phyloP scores from a whole-genome alignment of 2,329 filamentous ascomycete genomes.

The Hypoxylon sp. region DNA sequence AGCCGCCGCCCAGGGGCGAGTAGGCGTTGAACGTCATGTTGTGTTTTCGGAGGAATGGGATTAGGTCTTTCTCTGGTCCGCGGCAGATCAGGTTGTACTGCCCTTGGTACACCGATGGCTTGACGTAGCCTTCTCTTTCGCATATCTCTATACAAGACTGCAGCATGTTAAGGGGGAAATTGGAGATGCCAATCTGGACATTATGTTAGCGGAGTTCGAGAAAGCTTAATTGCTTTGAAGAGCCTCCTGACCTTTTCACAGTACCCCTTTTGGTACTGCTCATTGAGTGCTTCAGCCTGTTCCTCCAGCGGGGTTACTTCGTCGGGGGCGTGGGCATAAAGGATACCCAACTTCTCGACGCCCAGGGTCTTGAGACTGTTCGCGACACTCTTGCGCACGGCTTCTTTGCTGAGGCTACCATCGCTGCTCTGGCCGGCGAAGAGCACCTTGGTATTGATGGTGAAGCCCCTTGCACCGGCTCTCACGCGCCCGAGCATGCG shows the following conservation, averaged over 20 bases:
- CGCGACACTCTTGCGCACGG: slow-evolving; percentile 29
- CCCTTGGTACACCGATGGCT: slow-evolving; percentile 42
- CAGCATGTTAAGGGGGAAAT: slow-evolving; percentile 37
- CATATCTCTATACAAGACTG: slow-evolving; percentile 35
- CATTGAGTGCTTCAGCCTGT: slow-evolving; percentile 46
- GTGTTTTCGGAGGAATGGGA: slow-evolving; percentile 37
- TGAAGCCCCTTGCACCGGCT: slow-evolving; percentile 29
- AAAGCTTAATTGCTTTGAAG: slow-evolving; percentile 35
- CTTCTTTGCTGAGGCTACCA: slow-evolving; percentile 27
- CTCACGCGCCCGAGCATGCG: slow-evolving; percentile 33
- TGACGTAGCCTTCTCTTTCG: slow-evolving; percentile 38
- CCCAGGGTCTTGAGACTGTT: slow-evolving; percentile 18
- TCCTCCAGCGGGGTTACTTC: slow-evolving; percentile 33
- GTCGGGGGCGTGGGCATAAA: slow-evolving; percentile 36
- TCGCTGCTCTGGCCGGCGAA: slow-evolving; percentile 32
- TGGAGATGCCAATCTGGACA: slow-evolving; percentile 34
- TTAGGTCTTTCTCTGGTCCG: slow-evolving; percentile 27
- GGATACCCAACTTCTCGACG: slow-evolving; percentile 27
- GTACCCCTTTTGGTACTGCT: slow-evolving; percentile 68
- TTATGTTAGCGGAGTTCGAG: neutral
- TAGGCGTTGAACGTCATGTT: slow-evolving; percentile 38
- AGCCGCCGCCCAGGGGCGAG: slow-evolving; percentile 40
- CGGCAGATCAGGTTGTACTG: slow-evolving; percentile 42
- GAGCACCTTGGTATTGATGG: slow-evolving; percentile 41
- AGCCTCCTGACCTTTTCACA: slow-evolving; percentile 68